Percentiles rank a stretch among this genome's conserved stretches.
Conservation (phyloP, 257 asterid species). For the Solanum paucissectum region DNA sequence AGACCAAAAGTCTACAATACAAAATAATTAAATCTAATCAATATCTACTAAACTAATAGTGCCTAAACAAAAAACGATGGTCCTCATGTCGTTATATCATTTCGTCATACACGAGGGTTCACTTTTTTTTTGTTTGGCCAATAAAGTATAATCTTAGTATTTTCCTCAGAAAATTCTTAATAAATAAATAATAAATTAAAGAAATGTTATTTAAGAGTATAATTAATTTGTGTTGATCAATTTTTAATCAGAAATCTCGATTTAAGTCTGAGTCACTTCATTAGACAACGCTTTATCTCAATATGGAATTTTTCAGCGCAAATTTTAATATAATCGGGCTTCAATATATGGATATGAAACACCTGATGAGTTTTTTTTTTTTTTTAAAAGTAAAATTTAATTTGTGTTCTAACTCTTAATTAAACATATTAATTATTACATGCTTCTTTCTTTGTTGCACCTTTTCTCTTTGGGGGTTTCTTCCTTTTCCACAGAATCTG, state of each 20-base stretch:
- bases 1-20: not conserved
- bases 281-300: not conserved
- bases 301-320: no score
- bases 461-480: constrained; percentile 1
- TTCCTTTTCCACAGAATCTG: not conserved
- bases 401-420: not conserved
- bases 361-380: no score
- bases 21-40: not conserved
- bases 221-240: not conserved
- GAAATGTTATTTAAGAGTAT: not conserved
- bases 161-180: not conserved
- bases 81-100: not conserved
- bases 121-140: no score
- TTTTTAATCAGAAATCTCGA: no score
- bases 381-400: no score
- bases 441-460: not conserved
- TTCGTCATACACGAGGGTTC: constrained; percentile 2
- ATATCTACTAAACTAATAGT: not conserved
- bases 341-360: no score
- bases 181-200: not conserved
- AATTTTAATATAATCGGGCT: no score
- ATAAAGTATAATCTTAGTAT: not conserved
- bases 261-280: not conserved
- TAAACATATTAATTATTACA: not conserved
- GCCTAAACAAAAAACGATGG: not conserved